These are phyloP conservation scores for Paratrimastix pyriformis DNA, from an alignment of 78 protist genomes.

Conservation along the genomic window DNA sequence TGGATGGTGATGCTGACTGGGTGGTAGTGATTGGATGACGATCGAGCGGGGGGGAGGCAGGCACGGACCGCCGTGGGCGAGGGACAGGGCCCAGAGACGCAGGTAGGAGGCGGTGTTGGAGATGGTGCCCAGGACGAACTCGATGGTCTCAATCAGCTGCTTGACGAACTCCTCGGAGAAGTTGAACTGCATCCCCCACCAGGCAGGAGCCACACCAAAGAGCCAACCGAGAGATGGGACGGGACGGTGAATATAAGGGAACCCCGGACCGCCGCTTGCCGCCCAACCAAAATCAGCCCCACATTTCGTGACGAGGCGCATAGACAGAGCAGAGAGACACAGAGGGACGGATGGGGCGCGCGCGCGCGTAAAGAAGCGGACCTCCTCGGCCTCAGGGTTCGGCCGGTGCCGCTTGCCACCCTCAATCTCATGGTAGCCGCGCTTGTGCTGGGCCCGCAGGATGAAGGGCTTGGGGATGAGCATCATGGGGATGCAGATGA, in stretches of 20 bases:
- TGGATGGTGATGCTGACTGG: too few relatives aligned
- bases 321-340: neutral
- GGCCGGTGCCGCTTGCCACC: neutral
- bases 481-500: slow-evolving; percentile 72
- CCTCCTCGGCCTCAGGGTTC: slow-evolving; percentile 33
- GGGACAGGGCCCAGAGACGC: slow-evolving; percentile 99
- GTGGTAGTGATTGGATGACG: too few relatives aligned
- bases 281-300: too few relatives aligned
- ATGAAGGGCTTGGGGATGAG: slow-evolving; percentile 72
- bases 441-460: slow-evolving; percentile 23
- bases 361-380: neutral
- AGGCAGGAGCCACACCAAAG: too few relatives aligned
- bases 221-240: too few relatives aligned
- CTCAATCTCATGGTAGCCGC: neutral
- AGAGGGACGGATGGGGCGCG: neutral
- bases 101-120: slow-evolving; percentile 99
- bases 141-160: slow-evolving; percentile 96
- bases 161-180: slow-evolving; percentile 44
- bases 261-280: too few relatives aligned
- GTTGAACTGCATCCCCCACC: too few relatives aligned
- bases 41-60: slow-evolving; percentile 11
- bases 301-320: too few relatives aligned
- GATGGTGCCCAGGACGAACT: slow-evolving; percentile 87
- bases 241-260: too few relatives aligned
- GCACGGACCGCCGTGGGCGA: slow-evolving; percentile 88